These are phyloP conservation scores for Beauveria varroae DNA, from an alignment of 2,329 filamentous ascomycete genomes.

Conservation along the genomic window DNA sequence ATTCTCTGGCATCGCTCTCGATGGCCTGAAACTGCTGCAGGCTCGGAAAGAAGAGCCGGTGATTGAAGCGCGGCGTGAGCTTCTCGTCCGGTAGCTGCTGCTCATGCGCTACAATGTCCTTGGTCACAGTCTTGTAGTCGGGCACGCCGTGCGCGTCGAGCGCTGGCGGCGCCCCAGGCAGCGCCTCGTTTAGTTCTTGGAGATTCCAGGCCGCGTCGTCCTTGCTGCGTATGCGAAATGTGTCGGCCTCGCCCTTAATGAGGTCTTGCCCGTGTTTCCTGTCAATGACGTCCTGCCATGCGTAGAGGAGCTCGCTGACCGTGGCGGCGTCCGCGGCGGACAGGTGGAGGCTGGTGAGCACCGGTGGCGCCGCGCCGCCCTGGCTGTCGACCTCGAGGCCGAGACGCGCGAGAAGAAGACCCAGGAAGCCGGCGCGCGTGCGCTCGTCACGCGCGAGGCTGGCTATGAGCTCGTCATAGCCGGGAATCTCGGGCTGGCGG, in stretches of 20 bases:
- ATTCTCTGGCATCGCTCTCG: conserved; percentile 53
- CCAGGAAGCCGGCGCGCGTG: conserved; percentile 66
- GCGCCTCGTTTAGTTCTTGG: conserved; percentile 43
- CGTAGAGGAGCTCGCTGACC: conserved; percentile 59
- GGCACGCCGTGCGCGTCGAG: conserved; percentile 49
- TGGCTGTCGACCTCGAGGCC: conserved; percentile 71
- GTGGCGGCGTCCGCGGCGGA: conserved; percentile 60
- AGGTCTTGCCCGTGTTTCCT: conserved; percentile 59
- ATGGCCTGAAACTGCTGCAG: conserved; percentile 56
- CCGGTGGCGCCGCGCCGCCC: conserved; percentile 60
- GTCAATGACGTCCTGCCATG: conserved; percentile 60
- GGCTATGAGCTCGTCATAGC: conserved; percentile 64
- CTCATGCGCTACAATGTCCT: conserved; percentile 68
- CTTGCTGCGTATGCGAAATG: conserved; percentile 67
- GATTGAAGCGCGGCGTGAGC: conserved; percentile 80
- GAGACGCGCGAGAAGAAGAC: conserved; percentile 70
- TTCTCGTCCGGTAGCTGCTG: conserved; percentile 58
- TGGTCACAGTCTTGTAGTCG: conserved; percentile 67
- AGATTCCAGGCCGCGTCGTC: conserved; percentile 50
- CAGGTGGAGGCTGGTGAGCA: conserved; percentile 75
- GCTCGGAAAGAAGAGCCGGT: conserved; percentile 67
- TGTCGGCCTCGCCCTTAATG: conserved; percentile 75
- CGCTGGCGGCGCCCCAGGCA: conserved; percentile 29
- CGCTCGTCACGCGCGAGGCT: conserved; percentile 62
- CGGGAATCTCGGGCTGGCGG: conserved; percentile 55